Evolutionary conservation across 306 rosid genomes (phyloP), one percentile per base, ranked within the genome.

Genomic region (Pterocarpus santalinus): DNA sequence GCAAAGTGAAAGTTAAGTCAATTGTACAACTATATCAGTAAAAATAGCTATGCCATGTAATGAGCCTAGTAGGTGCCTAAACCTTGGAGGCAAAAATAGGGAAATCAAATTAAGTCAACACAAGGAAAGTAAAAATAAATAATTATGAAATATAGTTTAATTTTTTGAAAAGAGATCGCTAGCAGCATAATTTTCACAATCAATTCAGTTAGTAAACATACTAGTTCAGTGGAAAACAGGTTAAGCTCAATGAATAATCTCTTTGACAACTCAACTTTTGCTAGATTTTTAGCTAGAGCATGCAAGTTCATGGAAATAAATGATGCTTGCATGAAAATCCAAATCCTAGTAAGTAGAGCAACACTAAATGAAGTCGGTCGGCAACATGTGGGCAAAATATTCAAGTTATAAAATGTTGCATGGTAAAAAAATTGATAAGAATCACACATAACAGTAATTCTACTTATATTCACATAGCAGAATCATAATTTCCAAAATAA

Each of bases 221-320:
- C 98, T 94, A 90, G 85, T 72, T 89, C 92, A 15, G 83, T 72
- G 15, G 93, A 90, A 44, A 92, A 79, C 65, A 91, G 80, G 79
- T 91, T 94, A 60, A 88, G 28, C 82, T 94, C 98, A 30, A 94
- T 82, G 74, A 91, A 92, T 72, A 94, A 90, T 89, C 94, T 94
- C 86, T 91, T 86, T 34, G 93, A 72, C 62, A 90, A 82, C 85
- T 91, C 91, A 33, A 91, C 78, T 81, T 90, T 91, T 43, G 69
- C 85, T 69, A 94, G 90, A 75, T 65, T 90, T 73, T 92, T 94
- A 28, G 93, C 97, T 30, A 92, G 79, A 61, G 89, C 88, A 52
- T 83, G 85, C 92, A 94, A 86, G 86, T 92, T 92, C 89, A 94
- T 78, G 73, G 94, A 92, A 38, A 90, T 90, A 82, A 92, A 89